Evolutionary conservation across 1,284 basidiomycete species (phyloP).

Genomic region (Ceratobasidium sp.): DNA sequence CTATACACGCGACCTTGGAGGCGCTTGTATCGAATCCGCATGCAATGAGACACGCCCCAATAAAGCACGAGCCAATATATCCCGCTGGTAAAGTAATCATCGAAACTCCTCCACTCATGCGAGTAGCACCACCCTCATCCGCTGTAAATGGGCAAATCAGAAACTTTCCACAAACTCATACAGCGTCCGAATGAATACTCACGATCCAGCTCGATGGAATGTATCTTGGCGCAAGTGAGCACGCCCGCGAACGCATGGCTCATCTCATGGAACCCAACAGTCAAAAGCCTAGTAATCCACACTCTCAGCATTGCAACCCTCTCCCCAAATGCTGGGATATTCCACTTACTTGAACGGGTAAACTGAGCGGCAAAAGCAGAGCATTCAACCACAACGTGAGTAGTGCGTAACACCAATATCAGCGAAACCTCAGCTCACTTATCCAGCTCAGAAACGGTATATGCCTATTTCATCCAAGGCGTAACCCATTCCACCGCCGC

Average conservation of each 20-base stretch:
- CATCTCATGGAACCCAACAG: conserved; percentile 94
- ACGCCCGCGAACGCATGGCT: conserved; percentile 84
- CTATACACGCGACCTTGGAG: conserved; percentile 86
- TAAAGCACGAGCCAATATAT: conserved; percentile 91
- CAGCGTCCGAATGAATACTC: conserved; percentile 52
- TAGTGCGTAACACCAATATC: conserved; percentile 1
- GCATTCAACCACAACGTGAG: conserved; percentile 23
- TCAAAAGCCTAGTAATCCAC: conserved; percentile 51
- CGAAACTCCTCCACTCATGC: conserved; percentile 91
- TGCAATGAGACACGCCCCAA: conserved; percentile 88
- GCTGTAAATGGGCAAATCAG: conserved; percentile 58
- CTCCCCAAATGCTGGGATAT: neutral
- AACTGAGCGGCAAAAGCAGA: conserved; percentile 60
- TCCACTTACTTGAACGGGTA: conserved; percentile 89
- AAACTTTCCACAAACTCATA: neutral
- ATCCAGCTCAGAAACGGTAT: conserved; percentile 76
- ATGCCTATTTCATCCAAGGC: conserved; percentile 65
- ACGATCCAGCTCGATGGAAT: conserved; percentile 88
- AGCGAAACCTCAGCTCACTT: conserved; percentile 62
- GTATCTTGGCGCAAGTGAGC: conserved; percentile 90
- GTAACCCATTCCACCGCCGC: neutral
- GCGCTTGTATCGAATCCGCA: conserved; percentile 96
- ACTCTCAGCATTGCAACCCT: neutral
- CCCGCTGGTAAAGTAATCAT: conserved; percentile 79
- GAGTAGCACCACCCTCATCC: conserved; percentile 92